Percentiles rank a stretch among this genome's conserved stretches.
These are phyloP conservation scores for Alternaria ventricosa DNA, from an alignment of 2,329 filamentous ascomycete species.

Conservation along the genomic window DNA sequence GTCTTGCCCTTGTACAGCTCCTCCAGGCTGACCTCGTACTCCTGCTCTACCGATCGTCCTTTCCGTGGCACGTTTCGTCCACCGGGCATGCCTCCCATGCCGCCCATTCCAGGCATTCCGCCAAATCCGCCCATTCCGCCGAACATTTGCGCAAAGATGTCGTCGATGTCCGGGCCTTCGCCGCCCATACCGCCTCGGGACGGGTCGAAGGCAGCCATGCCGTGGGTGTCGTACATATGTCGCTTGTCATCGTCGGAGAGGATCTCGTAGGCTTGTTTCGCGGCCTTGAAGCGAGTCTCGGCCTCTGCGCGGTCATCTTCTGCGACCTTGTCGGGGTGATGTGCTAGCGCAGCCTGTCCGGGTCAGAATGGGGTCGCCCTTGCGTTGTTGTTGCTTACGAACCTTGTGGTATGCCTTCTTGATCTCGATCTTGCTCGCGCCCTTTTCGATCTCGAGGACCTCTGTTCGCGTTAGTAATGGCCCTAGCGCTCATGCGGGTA, in stretches of 20 bases:
- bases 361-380: not conserved
- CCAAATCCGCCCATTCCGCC: constrained; percentile 54
- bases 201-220: constrained; percentile 94
- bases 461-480: constrained; percentile 61
- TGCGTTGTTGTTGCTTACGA: constrained; percentile 27
- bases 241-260: constrained; percentile 95
- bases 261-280: constrained; percentile 96
- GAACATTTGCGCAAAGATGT: constrained; percentile 94
- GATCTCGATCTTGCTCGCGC: constrained; percentile 78
- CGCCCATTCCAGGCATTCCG: constrained; percentile 65
- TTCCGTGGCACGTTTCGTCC: constrained; percentile 63
- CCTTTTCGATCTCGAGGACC: constrained; percentile 76
- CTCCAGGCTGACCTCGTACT: constrained; percentile 89
- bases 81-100: constrained; percentile 60
- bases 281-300: constrained; percentile 89
- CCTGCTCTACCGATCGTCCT: constrained; percentile 84
- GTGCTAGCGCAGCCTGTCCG: constrained; percentile 77
- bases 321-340: constrained; percentile 95
- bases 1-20: constrained; percentile 99
- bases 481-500: no score
- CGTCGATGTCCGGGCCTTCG: constrained; percentile 77
- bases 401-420: constrained; percentile 98
- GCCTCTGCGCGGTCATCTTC: constrained; percentile 84
- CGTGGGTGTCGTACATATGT: constrained; percentile 87
- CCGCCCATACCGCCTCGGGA: constrained; percentile 68